Percentiles rank a stretch among this genome's conserved stretches.
phyloP scores from a whole-genome alignment of 78 protist genomes.

The Planoprotostelium fungivorum region DNA sequence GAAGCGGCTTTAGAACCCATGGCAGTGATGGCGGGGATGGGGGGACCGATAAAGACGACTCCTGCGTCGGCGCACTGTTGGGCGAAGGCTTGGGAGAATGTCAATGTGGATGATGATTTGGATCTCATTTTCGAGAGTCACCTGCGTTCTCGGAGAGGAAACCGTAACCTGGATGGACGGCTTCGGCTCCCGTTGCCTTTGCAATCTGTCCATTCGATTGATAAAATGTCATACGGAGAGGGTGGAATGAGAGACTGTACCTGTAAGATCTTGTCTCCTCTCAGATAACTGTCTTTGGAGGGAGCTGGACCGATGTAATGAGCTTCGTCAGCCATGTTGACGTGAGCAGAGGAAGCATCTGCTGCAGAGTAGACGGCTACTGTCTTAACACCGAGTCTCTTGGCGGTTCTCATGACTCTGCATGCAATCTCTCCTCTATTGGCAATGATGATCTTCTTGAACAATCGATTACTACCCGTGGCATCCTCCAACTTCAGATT shows the following conservation, averaged over 20 bases:
- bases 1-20: conserved; percentile 83
- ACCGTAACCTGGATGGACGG: conserved; percentile 96
- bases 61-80: conserved; percentile 51
- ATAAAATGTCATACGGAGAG: neutral
- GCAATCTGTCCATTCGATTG: neutral
- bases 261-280: conserved; percentile 66
- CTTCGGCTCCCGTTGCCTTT: conserved; percentile 16
- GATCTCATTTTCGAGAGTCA: neutral
- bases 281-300: conserved; percentile 56
- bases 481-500: too few relatives aligned
- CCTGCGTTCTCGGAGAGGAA: conserved; percentile 87
- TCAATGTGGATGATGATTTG: neutral
- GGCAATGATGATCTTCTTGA: conserved; percentile 76
- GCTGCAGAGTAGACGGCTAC: conserved; percentile 88
- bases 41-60: conserved; percentile 83
- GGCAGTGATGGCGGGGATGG: conserved; percentile 74
- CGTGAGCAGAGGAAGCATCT: conserved; percentile 76
- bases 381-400: conserved; percentile 68
- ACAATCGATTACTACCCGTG: too few relatives aligned
- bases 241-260: neutral
- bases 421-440: conserved; percentile 91
- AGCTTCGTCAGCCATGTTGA: conserved; percentile 75
- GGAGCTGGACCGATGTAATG: conserved; percentile 66
- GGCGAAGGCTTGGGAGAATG: conserved; percentile 51
- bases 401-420: conserved; percentile 81